phyloP scores from a whole-genome alignment of 805 yeast genomes.

The Candida bentonensis region DNA sequence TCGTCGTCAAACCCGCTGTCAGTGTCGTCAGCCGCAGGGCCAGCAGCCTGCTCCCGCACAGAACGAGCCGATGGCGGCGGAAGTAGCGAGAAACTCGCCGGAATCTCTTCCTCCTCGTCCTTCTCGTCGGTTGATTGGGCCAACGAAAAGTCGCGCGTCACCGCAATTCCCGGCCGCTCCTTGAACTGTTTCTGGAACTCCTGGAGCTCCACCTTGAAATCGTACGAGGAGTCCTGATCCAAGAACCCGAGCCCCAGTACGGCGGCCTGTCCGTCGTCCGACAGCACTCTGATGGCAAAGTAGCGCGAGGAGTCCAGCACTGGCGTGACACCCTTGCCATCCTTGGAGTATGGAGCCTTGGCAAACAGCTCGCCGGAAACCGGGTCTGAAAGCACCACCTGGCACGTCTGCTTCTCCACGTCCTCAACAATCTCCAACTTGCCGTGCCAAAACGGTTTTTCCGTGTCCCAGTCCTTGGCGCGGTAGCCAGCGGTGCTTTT shows the following conservation, averaged over 20 bases:
- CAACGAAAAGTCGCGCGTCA: neutral
- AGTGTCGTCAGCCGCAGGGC: neutral
- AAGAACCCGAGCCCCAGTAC: conserved; percentile 25
- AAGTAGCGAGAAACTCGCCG: neutral
- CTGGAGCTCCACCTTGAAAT: neutral
- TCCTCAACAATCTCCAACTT: conserved; percentile 19
- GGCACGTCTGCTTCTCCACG: conserved; percentile 4
- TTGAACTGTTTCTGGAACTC: neutral
- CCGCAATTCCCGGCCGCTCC: neutral
- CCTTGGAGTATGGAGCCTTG: conserved; percentile 17
- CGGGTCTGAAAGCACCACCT: conserved; percentile 16
- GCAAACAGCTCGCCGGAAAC: conserved; percentile 22
- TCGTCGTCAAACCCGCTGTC: neutral
- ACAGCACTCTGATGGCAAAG: conserved; percentile 21
- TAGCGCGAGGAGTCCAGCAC: conserved; percentile 18
- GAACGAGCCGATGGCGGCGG: neutral
- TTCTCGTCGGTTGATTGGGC: neutral
- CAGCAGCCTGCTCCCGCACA: neutral
- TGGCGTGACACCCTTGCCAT: conserved; percentile 14
- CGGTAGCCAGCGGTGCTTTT: conserved; percentile 13
- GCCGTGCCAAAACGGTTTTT: conserved; percentile 25
- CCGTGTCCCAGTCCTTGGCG: conserved; percentile 22
- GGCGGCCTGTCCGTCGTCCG: conserved; percentile 18
- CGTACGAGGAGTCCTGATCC: conserved; percentile 1
- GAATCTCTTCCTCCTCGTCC: neutral